Base-by-base conservation (phyloP, 2,329 filamentous ascomycete species). In the Xylariaceae sp. region DNA sequence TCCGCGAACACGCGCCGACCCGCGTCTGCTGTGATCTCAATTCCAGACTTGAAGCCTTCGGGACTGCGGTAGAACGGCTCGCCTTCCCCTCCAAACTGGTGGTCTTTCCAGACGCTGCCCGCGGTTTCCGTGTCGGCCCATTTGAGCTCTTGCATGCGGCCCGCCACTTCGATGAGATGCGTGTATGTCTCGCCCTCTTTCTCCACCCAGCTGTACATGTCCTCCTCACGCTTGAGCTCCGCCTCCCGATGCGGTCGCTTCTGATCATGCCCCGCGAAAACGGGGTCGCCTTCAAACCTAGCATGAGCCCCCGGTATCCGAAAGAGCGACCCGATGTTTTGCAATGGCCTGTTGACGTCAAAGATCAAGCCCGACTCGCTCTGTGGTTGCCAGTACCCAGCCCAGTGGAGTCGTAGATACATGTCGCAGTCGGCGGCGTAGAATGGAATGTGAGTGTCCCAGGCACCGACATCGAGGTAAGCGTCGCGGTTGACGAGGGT, bases 401-500 rank as follows among this genome's bases (percentile, higher is more conserved):
- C 67, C 69, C 68, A 71, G 47, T 70, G 65, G 11, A 74, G 56
- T 9, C 71, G 67, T n/a, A 66, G 61, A 53, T 75, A 72, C 66
- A 73, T 70, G 45, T 73, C 72, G 57, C 71, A 77, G 58, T 77
- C 74, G 30, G 69, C 66, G 35, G 66, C 65, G 52, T 76, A 72
- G 59, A 70, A 77, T 0, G 74, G 73, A 42, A 80, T 76, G 42
- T 73, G 66, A 0, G 71, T 72, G 54, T 79, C 76, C 73, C 75
- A 80, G 11, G 62, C 71, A 11, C 77, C 63, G 36, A 74, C 67
- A 3, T 68, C 62, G 41, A 69, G 64, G 53, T 70, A 74, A 1
- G 72, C 68, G 22, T 67, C 66, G 19, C 71, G 70, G 51, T 77
- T 77, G 27, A 79, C 71, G 3, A 74, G 65, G 0, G 75, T 70